Conservation (phyloP, 805 yeast species). For the Pichia scutulata region DNA sequence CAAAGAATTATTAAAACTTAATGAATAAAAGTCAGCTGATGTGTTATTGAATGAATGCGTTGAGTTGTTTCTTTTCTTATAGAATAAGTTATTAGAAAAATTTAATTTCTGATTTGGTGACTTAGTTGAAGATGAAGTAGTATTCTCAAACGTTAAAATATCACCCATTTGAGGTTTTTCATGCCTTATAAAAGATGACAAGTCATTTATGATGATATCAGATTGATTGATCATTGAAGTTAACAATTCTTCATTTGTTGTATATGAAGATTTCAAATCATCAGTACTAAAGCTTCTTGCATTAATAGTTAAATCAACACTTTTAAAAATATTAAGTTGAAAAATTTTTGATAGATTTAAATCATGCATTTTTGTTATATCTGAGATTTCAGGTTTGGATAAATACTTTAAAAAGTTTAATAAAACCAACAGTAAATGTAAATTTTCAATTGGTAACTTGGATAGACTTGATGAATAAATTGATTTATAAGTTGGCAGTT, state of each 20-base stretch:
- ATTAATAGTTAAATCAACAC: slow-evolving; percentile 20
- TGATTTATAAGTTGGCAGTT: background rate
- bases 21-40: background rate
- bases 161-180: slow-evolving; percentile 4
- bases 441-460: slow-evolving; percentile 23
- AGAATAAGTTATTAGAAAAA: background rate
- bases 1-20: background rate
- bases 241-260: slow-evolving; percentile 6
- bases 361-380: slow-evolving; percentile 31
- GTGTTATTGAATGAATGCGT: background rate
- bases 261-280: slow-evolving; percentile 6
- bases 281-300: slow-evolving; percentile 13
- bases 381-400: slow-evolving; percentile 16
- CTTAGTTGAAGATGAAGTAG: background rate
- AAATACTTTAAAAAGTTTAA: slow-evolving; percentile 22
- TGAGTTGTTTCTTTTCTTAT: slow-evolving; percentile 5
- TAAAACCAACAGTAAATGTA: slow-evolving; percentile 26
- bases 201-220: slow-evolving; percentile 1
- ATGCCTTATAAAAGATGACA: background rate
- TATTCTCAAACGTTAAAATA: background rate
- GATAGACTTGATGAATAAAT: slow-evolving; percentile 9
- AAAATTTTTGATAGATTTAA: slow-evolving; percentile 32
- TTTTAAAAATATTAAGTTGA: slow-evolving; percentile 31
- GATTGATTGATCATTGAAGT: slow-evolving; percentile 2
- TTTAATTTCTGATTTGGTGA: background rate